Conservation (phyloP, 108 stramenopile genomes). For the Nitzschia putrida region DNA sequence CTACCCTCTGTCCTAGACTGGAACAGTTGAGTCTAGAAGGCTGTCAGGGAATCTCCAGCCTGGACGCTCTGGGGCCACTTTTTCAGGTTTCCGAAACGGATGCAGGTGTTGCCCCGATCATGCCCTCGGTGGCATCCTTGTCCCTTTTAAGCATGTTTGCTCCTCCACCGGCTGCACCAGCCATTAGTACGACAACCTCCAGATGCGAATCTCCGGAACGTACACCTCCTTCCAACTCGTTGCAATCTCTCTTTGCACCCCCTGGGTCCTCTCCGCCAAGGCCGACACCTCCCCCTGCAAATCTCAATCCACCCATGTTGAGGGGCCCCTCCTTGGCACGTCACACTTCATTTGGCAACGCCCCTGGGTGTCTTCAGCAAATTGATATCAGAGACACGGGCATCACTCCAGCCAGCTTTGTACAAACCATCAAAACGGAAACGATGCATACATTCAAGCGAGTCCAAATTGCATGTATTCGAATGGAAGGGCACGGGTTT, state of each 20-base stretch:
- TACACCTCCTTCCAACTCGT: background rate
- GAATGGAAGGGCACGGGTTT: conserved; percentile 2
- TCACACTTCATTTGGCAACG: background rate
- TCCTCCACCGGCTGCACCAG: background rate
- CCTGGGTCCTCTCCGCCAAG: conserved; percentile 25
- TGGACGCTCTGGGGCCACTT: conserved; percentile 7
- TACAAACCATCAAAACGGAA: conserved; percentile 3
- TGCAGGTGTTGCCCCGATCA: background rate
- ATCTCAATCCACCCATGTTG: background rate
- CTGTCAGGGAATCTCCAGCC: conserved; percentile 4
- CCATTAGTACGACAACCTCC: conserved; percentile 6
- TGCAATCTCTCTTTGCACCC: conserved; percentile 29
- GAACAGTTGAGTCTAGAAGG: conserved; percentile 21
- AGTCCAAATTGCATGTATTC: background rate
- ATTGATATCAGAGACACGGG: conserved; percentile 5
- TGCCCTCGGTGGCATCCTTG: background rate
- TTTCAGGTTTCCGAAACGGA: background rate
- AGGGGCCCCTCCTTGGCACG: background rate
- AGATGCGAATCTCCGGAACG: background rate
- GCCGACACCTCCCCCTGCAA: background rate
- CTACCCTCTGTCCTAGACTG: conserved; percentile 7
- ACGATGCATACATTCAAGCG: background rate
- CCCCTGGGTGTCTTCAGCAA: background rate
- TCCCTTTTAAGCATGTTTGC: background rate
- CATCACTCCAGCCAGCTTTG: background rate